Evolutionary conservation across 352 stramenopile species (phyloP).

Genomic region (Globisporangium mamillatum): DNA sequence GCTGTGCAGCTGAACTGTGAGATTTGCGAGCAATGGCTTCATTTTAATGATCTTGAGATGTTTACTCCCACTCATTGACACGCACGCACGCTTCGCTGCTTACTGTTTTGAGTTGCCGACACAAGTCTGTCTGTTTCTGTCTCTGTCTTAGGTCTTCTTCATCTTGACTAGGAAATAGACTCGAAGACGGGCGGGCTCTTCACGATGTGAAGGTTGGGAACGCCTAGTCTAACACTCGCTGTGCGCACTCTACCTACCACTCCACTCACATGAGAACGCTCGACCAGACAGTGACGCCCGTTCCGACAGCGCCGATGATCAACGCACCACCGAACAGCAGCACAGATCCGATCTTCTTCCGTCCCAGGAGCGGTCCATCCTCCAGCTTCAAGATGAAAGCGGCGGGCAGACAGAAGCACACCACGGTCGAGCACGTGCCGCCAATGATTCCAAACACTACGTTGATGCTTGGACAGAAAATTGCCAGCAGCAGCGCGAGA

Average conservation of each 20-base stretch:
- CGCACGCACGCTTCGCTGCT: not conserved
- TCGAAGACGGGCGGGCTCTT: not conserved
- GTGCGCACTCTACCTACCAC: not conserved
- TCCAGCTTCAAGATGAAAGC: conserved; percentile 87
- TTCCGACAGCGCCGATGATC: conserved; percentile 69
- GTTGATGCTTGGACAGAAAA: conserved; percentile 86
- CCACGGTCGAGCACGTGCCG: conserved; percentile 76
- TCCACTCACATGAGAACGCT: conserved; percentile 30
- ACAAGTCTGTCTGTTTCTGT: not conserved
- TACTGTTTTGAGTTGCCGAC: not conserved
- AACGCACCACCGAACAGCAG: conserved; percentile 67
- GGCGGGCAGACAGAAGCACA: conserved; percentile 82
- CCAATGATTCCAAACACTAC: conserved; percentile 86
- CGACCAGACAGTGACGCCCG: conserved; percentile 72
- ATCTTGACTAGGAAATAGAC: not conserved
- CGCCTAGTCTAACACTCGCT: not conserved
- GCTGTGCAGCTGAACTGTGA: not conserved
- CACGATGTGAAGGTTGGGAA: not conserved
- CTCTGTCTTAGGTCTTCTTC: not conserved
- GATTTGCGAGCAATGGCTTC: not conserved
- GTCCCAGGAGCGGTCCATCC: conserved; percentile 58
- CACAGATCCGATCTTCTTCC: conserved; percentile 74
- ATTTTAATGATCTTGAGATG: not conserved
- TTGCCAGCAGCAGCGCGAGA: conserved; percentile 65
- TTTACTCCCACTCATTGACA: not conserved